phyloP scores from a whole-genome alignment of 2,329 filamentous ascomycete genomes.

The Aspergillus udagawae region DNA sequence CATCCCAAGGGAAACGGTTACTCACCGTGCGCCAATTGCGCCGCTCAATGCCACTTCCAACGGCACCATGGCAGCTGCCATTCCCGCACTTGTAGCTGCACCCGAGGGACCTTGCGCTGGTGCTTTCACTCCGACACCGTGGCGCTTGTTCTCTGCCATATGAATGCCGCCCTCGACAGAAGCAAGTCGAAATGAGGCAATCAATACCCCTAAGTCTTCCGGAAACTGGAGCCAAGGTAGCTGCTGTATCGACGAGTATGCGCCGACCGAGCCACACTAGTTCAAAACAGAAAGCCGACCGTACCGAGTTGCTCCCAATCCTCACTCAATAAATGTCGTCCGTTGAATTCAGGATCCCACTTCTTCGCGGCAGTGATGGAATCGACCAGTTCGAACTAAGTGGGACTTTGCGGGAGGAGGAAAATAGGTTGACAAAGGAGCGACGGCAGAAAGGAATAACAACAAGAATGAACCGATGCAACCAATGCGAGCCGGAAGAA shows the following conservation, averaged over 20 bases:
- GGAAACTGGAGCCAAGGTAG: background rate
- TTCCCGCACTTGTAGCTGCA: constrained; percentile 32
- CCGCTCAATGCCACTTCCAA: constrained; percentile 54
- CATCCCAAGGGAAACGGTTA: background rate
- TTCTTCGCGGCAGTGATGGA: background rate
- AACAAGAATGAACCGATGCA: background rate
- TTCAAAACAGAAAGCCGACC: background rate
- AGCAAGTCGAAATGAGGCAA: background rate
- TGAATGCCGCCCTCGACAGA: background rate
- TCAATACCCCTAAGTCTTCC: background rate
- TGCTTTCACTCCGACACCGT: constrained; percentile 50
- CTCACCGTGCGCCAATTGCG: constrained; percentile 60
- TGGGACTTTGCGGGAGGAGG: constrained; percentile 18
- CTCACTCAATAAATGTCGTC: background rate
- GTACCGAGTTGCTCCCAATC: background rate
- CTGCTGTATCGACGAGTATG: background rate
- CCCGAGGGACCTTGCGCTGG: constrained; percentile 34
- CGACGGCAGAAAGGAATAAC: constrained; percentile 7
- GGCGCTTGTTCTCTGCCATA: constrained; percentile 59
- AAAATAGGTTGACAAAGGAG: constrained; percentile 16
- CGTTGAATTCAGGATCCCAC: background rate
- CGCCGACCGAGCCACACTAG: background rate
- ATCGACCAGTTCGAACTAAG: constrained; percentile 9
- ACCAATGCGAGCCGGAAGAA: constrained; percentile 2
- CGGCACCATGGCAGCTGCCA: constrained; percentile 45